Conservation (phyloP, 345 rosid species). For the Murraya koenigii region DNA sequence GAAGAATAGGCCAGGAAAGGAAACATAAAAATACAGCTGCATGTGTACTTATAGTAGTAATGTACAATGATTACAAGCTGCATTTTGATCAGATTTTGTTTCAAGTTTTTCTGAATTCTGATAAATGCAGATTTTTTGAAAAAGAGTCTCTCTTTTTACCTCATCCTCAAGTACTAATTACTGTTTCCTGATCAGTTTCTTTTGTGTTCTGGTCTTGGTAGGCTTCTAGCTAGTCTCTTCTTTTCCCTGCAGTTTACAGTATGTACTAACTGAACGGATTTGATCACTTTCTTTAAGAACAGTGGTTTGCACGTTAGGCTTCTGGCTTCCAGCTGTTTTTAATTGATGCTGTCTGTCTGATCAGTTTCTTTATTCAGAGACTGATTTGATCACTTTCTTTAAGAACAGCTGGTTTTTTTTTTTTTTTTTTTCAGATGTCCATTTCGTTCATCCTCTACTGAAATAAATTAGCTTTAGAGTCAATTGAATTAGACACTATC, state of each 20-base stretch:
- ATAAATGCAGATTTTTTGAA: neutral
- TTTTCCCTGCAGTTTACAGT: neutral
- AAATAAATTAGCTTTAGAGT: too few relatives aligned
- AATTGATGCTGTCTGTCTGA: neutral
- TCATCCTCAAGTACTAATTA: neutral
- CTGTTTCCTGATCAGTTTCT: neutral
- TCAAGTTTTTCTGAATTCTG: neutral
- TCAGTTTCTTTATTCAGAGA: neutral
- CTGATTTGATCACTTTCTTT: too few relatives aligned
- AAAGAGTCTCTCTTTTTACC: neutral
- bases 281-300: neutral
- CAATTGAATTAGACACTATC: too few relatives aligned
- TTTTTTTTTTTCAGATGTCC: too few relatives aligned
- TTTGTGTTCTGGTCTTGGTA: neutral
- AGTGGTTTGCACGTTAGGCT: neutral
- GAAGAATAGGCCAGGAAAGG: neutral
- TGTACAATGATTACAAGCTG: slow-evolving; percentile 13
- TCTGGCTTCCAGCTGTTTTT: neutral
- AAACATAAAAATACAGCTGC: neutral
- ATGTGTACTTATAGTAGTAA: slow-evolving; percentile 1
- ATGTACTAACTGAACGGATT: neutral
- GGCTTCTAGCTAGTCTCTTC: neutral
- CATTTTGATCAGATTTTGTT: slow-evolving; percentile 2
- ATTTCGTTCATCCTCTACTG: too few relatives aligned
- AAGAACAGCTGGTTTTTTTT: neutral